phyloP scores from a whole-genome alignment of 2,329 filamentous ascomycete genomes.

The Claviceps monticola region DNA sequence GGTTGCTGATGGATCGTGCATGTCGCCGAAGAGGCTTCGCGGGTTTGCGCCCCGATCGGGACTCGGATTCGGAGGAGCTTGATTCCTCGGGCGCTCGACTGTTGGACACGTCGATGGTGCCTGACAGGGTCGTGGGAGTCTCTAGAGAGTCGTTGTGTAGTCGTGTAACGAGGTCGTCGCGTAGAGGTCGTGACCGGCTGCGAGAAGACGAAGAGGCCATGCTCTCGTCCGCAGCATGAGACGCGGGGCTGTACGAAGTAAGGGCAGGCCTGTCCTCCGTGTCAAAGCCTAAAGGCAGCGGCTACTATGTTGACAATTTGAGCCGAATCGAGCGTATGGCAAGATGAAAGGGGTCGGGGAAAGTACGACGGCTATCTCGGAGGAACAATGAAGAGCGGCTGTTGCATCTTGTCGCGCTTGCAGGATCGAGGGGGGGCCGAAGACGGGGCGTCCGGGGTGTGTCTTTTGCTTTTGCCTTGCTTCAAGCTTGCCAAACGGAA shows the following conservation, averaged over 20 bases:
- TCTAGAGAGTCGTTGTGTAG: constrained; percentile 22
- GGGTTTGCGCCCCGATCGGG: constrained; percentile 15
- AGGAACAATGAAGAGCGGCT: neutral
- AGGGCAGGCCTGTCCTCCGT: neutral
- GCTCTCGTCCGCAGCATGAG: constrained; percentile 1
- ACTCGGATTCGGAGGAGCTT: constrained; percentile 31
- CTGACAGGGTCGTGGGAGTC: constrained; percentile 17
- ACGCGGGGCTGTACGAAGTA: neutral
- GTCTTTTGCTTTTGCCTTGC: neutral
- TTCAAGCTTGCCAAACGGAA: neutral
- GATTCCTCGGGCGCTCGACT: constrained; percentile 21
- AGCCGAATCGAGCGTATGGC: neutral
- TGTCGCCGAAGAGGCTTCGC: constrained; percentile 13
- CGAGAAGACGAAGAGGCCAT: constrained; percentile 21
- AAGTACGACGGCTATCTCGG: constrained; percentile 4
- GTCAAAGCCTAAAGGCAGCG: neutral
- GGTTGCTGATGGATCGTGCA: constrained; percentile 60
- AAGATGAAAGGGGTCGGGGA: neutral
- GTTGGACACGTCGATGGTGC: constrained; percentile 15
- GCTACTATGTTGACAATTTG: neutral
- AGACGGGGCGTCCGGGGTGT: neutral
- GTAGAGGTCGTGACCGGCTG: constrained; percentile 15
- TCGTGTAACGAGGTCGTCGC: constrained; percentile 21
- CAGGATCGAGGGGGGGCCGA: neutral
- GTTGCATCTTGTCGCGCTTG: constrained; percentile 4